phyloP scores from a whole-genome alignment of 148 eudicot genomes.

The Beta vulgaris region DNA sequence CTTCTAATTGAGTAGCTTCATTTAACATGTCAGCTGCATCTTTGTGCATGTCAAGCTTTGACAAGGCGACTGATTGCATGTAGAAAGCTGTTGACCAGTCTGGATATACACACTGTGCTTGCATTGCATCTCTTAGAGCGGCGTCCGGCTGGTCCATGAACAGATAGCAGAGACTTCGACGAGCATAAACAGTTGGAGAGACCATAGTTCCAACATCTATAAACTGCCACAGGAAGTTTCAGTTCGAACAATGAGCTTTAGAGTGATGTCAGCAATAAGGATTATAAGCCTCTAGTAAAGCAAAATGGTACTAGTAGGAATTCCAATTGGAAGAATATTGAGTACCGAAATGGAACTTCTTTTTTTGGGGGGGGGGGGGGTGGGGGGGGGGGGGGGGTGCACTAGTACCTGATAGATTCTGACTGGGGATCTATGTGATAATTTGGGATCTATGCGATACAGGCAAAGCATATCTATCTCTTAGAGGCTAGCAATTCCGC shows the following conservation, averaged over 20 bases:
- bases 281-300: no score
- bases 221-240: conserved; percentile 47
- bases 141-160: conserved; percentile 90
- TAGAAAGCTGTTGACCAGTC: conserved; percentile 97
- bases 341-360: no score
- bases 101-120: conserved; percentile 82
- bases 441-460: no score
- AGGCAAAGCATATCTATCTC: no score
- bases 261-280: neutral
- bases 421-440: no score
- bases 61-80: conserved; percentile 87
- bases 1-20: conserved; percentile 83
- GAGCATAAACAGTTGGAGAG: conserved; percentile 88
- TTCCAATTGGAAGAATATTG: no score
- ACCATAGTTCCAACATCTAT: conserved; percentile 84
- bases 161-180: conserved; percentile 77
- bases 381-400: no score
- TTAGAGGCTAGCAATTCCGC: no score
- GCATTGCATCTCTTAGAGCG: conserved; percentile 93
- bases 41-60: conserved; percentile 87
- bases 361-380: no score
- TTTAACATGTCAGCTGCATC: conserved; percentile 92
- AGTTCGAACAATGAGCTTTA: neutral
- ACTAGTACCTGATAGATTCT: no score
- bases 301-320: no score